These are phyloP conservation scores for Metarhizium guizhouense DNA, from an alignment of 2,329 filamentous ascomycete genomes.

Conservation along the genomic window DNA sequence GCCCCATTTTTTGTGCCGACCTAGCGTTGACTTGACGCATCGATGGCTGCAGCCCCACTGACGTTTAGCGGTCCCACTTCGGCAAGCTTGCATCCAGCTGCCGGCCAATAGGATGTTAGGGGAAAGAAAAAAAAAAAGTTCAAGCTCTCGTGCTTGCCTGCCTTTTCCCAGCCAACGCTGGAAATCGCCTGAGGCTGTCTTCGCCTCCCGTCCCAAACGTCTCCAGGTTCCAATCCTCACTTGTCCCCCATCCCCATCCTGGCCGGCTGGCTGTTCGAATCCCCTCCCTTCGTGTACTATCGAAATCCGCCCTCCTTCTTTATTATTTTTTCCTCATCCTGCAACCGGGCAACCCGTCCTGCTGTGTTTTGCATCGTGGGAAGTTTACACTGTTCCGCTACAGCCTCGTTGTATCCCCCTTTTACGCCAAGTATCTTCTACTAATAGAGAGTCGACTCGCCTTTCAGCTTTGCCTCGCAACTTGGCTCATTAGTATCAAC, in stretches of 20 bases:
- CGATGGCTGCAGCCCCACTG: slow-evolving; percentile 17
- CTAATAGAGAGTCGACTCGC: not conserved
- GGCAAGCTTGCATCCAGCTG: slow-evolving; percentile 24
- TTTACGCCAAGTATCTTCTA: not conserved
- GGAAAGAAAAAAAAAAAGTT: slow-evolving; percentile 27
- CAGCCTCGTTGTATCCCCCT: slow-evolving; percentile 7
- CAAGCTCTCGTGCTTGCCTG: slow-evolving; percentile 25
- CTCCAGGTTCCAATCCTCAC: slow-evolving; percentile 7
- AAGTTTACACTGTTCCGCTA: not conserved
- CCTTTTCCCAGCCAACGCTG: slow-evolving; percentile 16
- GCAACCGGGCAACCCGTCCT: not conserved
- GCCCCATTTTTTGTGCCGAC: slow-evolving; percentile 6
- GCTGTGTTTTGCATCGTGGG: not conserved
- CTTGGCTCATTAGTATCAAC: not conserved
- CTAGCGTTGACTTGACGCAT: slow-evolving; percentile 3
- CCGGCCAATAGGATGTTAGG: slow-evolving; percentile 23
- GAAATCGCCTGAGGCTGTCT: slow-evolving; percentile 14
- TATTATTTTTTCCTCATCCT: not conserved
- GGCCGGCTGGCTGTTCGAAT: not conserved
- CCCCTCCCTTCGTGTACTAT: slow-evolving; percentile 4
- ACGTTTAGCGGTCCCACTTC: slow-evolving; percentile 24
- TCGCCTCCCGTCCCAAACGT: slow-evolving; percentile 8
- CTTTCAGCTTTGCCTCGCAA: slow-evolving; percentile 8
- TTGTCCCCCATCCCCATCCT: slow-evolving; percentile 7
- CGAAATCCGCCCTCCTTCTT: not conserved